Conservation (phyloP, 371 early-diverging fungal species). For the Circinella minor region DNA sequence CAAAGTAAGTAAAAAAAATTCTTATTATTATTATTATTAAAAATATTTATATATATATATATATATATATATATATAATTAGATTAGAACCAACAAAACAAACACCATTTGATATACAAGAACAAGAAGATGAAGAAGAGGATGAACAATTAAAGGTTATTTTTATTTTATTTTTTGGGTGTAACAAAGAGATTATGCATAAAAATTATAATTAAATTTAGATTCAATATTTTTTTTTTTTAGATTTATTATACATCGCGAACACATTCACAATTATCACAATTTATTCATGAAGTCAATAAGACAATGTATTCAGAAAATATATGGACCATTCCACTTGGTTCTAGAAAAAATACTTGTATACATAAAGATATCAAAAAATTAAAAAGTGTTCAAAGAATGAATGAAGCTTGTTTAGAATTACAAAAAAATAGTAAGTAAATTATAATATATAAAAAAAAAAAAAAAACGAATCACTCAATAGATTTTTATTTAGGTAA, state of each 20-base stretch:
- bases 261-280: constrained; percentile 94
- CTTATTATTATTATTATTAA: too few relatives aligned
- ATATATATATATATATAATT: not conserved
- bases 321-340: constrained; percentile 74
- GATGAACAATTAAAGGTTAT: constrained; percentile 59
- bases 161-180: too few relatives aligned
- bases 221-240: not conserved
- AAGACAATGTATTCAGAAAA: constrained; percentile 76
- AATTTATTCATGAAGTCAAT: constrained; percentile 87
- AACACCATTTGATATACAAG: constrained; percentile 10
- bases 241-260: constrained; percentile 84
- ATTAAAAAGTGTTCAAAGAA: constrained; percentile 49
- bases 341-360: constrained; percentile 86
- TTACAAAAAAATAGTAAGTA: constrained; percentile 66
- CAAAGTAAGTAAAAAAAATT: constrained; percentile 53
- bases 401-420: constrained; percentile 84
- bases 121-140: constrained; percentile 34
- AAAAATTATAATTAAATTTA: too few relatives aligned
- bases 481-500: constrained; percentile 6
- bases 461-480: too few relatives aligned
- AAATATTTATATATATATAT: too few relatives aligned
- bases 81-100: not conserved
- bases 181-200: too few relatives aligned
- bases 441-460: too few relatives aligned
- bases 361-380: constrained; percentile 70